Conservation (phyloP, 2,329 filamentous ascomycete species). For the Phaeosphaeriaceae sp. region DNA sequence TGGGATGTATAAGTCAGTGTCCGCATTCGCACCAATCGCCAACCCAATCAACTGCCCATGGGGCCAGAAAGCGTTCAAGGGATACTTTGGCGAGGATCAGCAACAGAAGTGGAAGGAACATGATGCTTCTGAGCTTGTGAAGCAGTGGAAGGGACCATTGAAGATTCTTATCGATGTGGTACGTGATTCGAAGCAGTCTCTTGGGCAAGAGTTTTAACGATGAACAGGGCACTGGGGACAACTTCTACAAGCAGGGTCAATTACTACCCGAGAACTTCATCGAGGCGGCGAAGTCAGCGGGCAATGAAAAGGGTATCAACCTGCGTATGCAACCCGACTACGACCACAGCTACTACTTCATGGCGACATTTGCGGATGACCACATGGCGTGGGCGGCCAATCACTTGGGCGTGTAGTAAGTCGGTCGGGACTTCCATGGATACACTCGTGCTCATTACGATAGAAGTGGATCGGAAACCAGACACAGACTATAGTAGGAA, state of each 20-base stretch:
- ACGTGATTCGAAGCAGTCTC: conserved; percentile 46
- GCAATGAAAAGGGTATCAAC: conserved; percentile 73
- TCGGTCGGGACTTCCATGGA: conserved; percentile 14
- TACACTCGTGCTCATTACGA: conserved; percentile 32
- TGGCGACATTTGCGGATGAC: conserved; percentile 87
- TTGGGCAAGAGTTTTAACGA: conserved; percentile 10
- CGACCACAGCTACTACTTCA: conserved; percentile 98
- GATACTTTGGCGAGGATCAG: conserved; percentile 82
- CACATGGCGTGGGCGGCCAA: conserved; percentile 93
- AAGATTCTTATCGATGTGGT: conserved; percentile 89
- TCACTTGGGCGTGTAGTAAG: conserved; percentile 70
- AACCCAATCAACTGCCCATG: conserved; percentile 89
- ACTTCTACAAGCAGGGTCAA: conserved; percentile 95
- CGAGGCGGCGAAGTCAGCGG: conserved; percentile 77
- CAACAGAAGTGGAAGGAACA: conserved; percentile 83
- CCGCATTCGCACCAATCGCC: conserved; percentile 87
- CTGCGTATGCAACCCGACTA: conserved; percentile 90
- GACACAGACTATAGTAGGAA: conserved; percentile 35
- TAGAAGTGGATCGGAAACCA: conserved; percentile 40
- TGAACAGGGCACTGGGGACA: conserved; percentile 84
- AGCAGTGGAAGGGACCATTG: conserved; percentile 74
- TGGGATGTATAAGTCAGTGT: conserved; percentile 85
- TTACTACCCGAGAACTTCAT: conserved; percentile 93
- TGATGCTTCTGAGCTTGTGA: conserved; percentile 90
- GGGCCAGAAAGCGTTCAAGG: conserved; percentile 93